Base-by-base conservation (phyloP, 2,329 filamentous ascomycete genomes). In the Colletotrichum cereale region DNA sequence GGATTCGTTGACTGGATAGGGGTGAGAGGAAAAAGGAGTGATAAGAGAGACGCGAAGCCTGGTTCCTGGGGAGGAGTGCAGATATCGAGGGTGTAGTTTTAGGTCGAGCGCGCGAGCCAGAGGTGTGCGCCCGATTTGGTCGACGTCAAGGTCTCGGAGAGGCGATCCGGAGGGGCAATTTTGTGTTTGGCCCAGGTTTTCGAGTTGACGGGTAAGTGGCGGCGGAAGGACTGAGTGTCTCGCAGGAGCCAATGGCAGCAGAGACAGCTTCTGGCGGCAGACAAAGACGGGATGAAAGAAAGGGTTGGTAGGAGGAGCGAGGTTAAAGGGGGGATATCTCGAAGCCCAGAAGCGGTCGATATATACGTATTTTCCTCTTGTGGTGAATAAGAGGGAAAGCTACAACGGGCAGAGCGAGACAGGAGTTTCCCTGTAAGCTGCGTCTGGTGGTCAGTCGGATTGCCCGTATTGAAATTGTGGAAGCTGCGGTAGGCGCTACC, bases 91-190 rank as follows among this genome's bases (percentile, higher is more conserved):
- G 65, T n/a, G 65, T 68, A 47, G 40, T 68, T 53, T 60, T 48
- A 26, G 47, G 52, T 63, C 48, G 64, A 7, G 60, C 24, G 40
- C 36, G 53, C 6, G 24, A 38, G 31, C 12, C 5, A 24, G 34
- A 24, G 53, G 18, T 24, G 38, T 36, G 53, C 29, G 55, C 36
- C 63, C 38, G 56, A 70, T 24, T 8, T 42, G 58, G 56, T 44
- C 60, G 65, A 60, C 60, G 69, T 68, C 58, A 72, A 48, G 68
- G 69, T 64, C 69, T 72, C 69, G 69, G 65, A 72, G 58, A 42
- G 38, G 56, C 21, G 63, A 71, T 67, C 67, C 67, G 67, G 67
- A 57, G 56, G 65, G 38, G 64, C 61, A 66, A 57, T 60, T 66
- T 24, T 42, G 48, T 62, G 62, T 47, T 62, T 48, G 63, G 47